phyloP scores from a whole-genome alignment of 345 rosid genomes.

The Eucalyptus cloeziana region DNA sequence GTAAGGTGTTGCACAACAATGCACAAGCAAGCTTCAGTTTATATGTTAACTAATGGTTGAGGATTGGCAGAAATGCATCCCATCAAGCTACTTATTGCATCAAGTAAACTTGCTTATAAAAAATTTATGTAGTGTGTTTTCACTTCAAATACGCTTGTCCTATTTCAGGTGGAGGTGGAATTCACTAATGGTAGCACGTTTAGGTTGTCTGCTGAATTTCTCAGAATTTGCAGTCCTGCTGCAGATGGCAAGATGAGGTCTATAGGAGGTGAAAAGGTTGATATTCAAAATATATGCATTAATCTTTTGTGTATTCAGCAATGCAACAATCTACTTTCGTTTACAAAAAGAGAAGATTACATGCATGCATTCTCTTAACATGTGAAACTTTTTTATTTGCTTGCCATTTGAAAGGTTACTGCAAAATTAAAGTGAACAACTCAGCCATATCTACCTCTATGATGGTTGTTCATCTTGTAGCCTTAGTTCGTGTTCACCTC shows the following conservation, averaged over 20 bases:
- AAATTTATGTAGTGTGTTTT: neutral
- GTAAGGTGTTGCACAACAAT: neutral
- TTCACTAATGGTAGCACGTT: conserved; percentile 55
- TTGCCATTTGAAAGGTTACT: neutral
- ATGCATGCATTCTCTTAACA: neutral
- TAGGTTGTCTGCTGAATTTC: conserved; percentile 59
- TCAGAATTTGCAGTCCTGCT: conserved; percentile 75
- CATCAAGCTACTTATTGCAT: neutral
- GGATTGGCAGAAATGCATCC: neutral
- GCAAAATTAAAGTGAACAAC: neutral
- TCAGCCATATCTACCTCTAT: neutral
- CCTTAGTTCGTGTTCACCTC: neutral
- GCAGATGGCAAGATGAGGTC: conserved; percentile 86
- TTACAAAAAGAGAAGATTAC: neutral
- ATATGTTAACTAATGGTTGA: neutral
- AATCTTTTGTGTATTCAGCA: neutral
- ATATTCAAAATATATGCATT: neutral
- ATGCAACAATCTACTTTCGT: neutral
- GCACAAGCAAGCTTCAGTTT: neutral
- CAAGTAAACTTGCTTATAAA: neutral
- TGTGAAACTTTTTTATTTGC: neutral
- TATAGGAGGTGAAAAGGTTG: conserved; percentile 72
- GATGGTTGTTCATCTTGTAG: neutral
- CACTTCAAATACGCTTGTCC: neutral
- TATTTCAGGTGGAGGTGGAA: conserved; percentile 66